Evolutionary conservation across 2,329 filamentous ascomycete species (phyloP).

Genomic region (Scedosporium dehoogii): DNA sequence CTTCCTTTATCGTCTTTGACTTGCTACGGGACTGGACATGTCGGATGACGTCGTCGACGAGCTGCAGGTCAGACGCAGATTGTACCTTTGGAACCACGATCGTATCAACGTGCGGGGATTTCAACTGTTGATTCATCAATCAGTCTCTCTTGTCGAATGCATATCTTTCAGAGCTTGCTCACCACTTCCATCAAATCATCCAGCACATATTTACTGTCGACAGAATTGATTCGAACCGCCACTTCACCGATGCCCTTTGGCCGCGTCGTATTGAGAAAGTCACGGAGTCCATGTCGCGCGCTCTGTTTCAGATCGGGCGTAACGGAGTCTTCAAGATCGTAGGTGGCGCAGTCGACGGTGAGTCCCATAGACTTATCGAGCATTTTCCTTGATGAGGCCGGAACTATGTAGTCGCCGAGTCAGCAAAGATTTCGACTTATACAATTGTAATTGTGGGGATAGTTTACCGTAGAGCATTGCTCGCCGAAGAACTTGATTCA

Average conservation of each 20-base stretch:
- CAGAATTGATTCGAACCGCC: slow-evolving; percentile 80
- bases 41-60: slow-evolving; percentile 48
- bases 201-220: slow-evolving; percentile 60
- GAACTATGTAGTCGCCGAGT: slow-evolving; percentile 45
- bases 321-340: slow-evolving; percentile 95
- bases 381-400: slow-evolving; percentile 79
- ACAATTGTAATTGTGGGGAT: too few relatives aligned
- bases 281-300: slow-evolving; percentile 53
- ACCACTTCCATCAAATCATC: slow-evolving; percentile 53
- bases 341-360: slow-evolving; percentile 71
- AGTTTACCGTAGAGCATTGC: too few relatives aligned
- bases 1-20: too few relatives aligned
- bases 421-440: too few relatives aligned
- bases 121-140: too few relatives aligned
- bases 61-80: slow-evolving; percentile 61
- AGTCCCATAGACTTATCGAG: slow-evolving; percentile 75
- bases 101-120: slow-evolving; percentile 54
- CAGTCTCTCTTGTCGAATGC: too few relatives aligned
- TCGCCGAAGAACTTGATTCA: too few relatives aligned
- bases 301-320: slow-evolving; percentile 62
- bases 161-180: neutral
- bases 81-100: slow-evolving; percentile 89
- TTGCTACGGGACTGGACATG: slow-evolving; percentile 44
- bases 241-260: slow-evolving; percentile 62
- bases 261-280: slow-evolving; percentile 35